Evolutionary conservation across 768 basidiomycete genomes (phyloP), one percentile per base, ranked within the genome.

Genomic region (Hypholoma sublateritium): DNA sequence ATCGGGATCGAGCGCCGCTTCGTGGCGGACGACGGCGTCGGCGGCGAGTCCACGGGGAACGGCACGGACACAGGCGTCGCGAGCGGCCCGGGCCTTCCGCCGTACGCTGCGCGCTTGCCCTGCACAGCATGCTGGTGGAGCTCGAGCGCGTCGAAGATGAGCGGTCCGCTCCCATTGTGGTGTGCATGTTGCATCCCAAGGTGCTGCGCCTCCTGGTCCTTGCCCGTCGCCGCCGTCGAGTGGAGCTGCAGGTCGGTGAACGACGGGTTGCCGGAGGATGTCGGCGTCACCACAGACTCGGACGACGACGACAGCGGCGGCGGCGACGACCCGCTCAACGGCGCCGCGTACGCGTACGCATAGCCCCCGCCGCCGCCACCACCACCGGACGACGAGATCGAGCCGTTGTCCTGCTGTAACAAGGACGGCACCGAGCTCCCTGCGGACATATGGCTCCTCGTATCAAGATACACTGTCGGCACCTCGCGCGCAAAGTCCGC

Each of bases 241-340:
- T 66, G 59, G 13, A 76, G 64, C 4, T 70, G 70, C 25, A 82
- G 66, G 60, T 79, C 62, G 16, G 69, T 57, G 17, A 75, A 65
- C 8, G 78, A 80, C 4, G 74, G 72, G 56, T 77, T 80, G 28
- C 71, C 80, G 13, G 86, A 85, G 7, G 82, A 80, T 5, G 77
- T 74, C 2, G 81, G 81, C 12, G 84, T 80, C 9, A 77, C 77
- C 48, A 88, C 65, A 1, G 87, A 88, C 58, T 88, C 87, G 0
- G 80, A 77, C 4, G 84, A 85, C 5, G 82, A 81, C 5, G 83
- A 80, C 7, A 86, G 70, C 11, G 77, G 80, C 7, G 84, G 83
- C 42, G 80, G 74, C 22, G 72, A 72, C 51, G 16, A 62, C 44
- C 36, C 47, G 4, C 46, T 28, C 12, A 51, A 46, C 53, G 39